Evolutionary conservation across 495 filamentous ascomycete genomes (phyloP), one percentile per base, ranked within the genome.

Genomic region (Glonium stellatum): DNA sequence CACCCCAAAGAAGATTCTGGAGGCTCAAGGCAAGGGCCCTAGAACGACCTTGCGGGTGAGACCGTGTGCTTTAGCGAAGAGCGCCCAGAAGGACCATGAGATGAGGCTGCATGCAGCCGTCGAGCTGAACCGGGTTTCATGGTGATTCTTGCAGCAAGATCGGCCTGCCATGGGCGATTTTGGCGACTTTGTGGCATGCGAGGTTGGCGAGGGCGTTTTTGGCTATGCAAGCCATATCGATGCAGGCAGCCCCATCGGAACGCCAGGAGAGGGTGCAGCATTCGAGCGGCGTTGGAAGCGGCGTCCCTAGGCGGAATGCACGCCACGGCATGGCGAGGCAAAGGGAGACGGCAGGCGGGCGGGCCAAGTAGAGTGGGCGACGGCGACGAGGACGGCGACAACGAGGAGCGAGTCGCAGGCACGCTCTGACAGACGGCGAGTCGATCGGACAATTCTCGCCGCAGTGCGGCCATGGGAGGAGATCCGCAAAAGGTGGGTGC

Each of bases 91-190:
- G 18, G 39, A 18, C 12, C 58, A 65, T 63, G 64, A 58, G 48
- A 58, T 51, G 60, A 61, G 60, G 61, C 60, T 63, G 59, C 64
- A 60, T 63, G 57, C 57, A 63, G 60, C 64, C 41, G 53, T 58
- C 27, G n/a, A 60, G 60, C 60, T 60, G 64, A 66, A 66, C 63
- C 63, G 59, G 63, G 59, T 34, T 51, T 25, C 23, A 9, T 8
- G 25, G 25, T 18, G 23, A 15, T 15, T 44, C 39, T 44, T 36
- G 53, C 53, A 57, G 10, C 46, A 23, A n/a, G 48, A 51, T 52
- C 46, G 46, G 52, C 36, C 57, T 39, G 57, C 25, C 57, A 34
- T 34, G 44, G 27, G 35, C 41, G 55, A 27, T 18, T 23, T 13
- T 31, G 27, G 35, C 41, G 55, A 27, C 12, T 23, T 13, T 31